Evolutionary conservation across 305 asterid species (phyloP), one percentile per base, ranked within the genome.

Genomic region (Stenogyne calaminthoides): DNA sequence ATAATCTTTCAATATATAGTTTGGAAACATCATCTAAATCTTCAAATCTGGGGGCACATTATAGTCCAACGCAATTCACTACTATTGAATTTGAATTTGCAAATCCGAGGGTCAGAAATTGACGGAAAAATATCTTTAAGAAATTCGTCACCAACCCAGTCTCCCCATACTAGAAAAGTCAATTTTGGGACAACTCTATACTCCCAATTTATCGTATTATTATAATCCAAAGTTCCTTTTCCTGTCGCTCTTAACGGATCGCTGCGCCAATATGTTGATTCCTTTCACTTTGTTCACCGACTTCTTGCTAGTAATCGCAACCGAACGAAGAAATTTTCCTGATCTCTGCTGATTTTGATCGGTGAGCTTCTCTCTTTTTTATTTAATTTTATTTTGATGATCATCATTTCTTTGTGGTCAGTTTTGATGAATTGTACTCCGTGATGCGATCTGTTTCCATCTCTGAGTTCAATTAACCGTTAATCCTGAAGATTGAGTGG

Each of bases 201-300:
- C 20, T 51, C 62, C 71, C 73, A 60, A 19, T 61, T 60, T 72
- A 69, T 22, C 55, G 58, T 32, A 54, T 73, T 42, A 54, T 73
- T 56, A 2, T 10, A 27, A 65, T 64, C 60, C 74, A 27, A 49
- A 51, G 64, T 16, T 25, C 81, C 70, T 55, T 47, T 36, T 54
- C 40, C 11, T 19, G 60, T 64, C 32, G 51, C 59, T 65, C 7
- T 64, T 0, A 34, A 10, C 54, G 51, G 1, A 25, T 65, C 42
- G 12, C 76, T 20, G 15, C 62, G 5, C 10, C 80, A 29, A 0
- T 44, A 32, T 47, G 39, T 32, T 22, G 32, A 71, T 16, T 11
- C 58, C 10, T 57, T 61, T 29, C 73, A 66, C 27, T 73, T 66
- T 29, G n/a, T 54, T 15, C 76, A 62, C 78, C 71, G 40, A 67